These are phyloP conservation scores for Ophiostoma ulmi DNA, from an alignment of 2,329 filamentous ascomycete genomes.

Conservation along the genomic window DNA sequence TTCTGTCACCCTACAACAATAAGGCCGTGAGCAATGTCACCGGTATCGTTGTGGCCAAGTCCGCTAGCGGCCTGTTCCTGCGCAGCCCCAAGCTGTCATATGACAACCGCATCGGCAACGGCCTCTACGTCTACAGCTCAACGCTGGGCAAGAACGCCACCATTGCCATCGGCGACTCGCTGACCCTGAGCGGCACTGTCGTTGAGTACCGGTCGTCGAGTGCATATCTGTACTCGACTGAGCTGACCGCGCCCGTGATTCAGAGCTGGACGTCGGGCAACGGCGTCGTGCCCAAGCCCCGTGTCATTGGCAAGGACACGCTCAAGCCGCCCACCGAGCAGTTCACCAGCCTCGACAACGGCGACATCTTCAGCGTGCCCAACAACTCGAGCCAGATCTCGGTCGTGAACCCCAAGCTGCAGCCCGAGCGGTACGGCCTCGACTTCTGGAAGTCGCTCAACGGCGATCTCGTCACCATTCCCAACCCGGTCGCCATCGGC, in stretches of 20 bases:
- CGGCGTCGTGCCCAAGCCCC: constrained; percentile 35
- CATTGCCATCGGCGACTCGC: constrained; percentile 56
- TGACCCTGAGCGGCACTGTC: constrained; percentile 57
- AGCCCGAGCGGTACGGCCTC: constrained; percentile 58
- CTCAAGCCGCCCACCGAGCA: constrained; percentile 55
- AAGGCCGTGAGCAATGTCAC: constrained; percentile 54
- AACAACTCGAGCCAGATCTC: constrained; percentile 58
- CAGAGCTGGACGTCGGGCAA: constrained; percentile 15
- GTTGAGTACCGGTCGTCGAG: constrained; percentile 51
- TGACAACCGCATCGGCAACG: constrained; percentile 55
- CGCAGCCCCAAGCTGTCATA: constrained; percentile 54
- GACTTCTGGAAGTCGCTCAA: constrained; percentile 69
- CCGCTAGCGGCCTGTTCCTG: constrained; percentile 58
- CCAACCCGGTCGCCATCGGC: constrained; percentile 50
- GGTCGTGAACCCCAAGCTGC: constrained; percentile 53
- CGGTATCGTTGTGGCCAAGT: constrained; percentile 61
- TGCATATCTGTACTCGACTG: constrained; percentile 59
- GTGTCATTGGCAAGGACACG: constrained; percentile 57
- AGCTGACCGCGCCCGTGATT: constrained; percentile 46
- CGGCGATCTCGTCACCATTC: constrained; percentile 63
- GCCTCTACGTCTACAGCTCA: constrained; percentile 59
- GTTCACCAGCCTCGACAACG: constrained; percentile 58
- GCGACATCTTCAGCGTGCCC: constrained; percentile 60
- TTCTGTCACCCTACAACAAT: constrained; percentile 56
- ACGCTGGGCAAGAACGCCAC: constrained; percentile 42